phyloP scores from a whole-genome alignment of 345 rosid species.

The Sisymbrium irio region DNA sequence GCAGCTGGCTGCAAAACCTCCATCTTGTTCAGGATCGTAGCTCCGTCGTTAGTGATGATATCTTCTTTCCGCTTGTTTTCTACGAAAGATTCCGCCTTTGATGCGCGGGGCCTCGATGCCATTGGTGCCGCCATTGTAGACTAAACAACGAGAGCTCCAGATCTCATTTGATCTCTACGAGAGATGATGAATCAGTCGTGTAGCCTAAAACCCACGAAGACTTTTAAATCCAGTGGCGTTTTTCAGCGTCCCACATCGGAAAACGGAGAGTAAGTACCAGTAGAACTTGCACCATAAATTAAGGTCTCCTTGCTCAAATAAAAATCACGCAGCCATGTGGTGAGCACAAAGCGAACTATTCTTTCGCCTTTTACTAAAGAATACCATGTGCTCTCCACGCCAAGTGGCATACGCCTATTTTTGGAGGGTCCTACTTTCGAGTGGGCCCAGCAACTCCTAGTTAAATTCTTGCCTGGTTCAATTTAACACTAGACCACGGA shows the following conservation, averaged over 20 bases:
- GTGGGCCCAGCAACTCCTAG: conserved; percentile 3
- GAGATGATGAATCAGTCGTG: too few relatives aligned
- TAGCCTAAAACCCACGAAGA: too few relatives aligned
- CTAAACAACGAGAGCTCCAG: not conserved
- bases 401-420: conserved; percentile 37
- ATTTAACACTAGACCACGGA: too few relatives aligned
- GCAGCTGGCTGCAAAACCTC: conserved; percentile 98
- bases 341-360: conserved; percentile 37
- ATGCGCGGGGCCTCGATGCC: conserved; percentile 54
- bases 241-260: too few relatives aligned
- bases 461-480: too few relatives aligned
- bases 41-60: too few relatives aligned
- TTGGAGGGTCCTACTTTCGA: conserved; percentile 21
- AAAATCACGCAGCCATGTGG: conserved; percentile 28
- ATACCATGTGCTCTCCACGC: conserved; percentile 32
- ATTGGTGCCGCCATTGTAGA: conserved; percentile 41
- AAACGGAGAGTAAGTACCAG: too few relatives aligned
- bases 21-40: too few relatives aligned
- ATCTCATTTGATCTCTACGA: not conserved
- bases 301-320: too few relatives aligned
- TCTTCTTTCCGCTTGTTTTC: conserved; percentile 96
- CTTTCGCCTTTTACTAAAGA: conserved; percentile 42
- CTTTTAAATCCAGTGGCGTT: too few relatives aligned
- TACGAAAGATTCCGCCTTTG: conserved; percentile 86
- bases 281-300: too few relatives aligned